A percentile compares a stretch with the other conserved stretches of the same genome.
Evolutionary conservation across 139 green algal species (phyloP).

Genomic region (Chlamydomonas schloesseri): DNA sequence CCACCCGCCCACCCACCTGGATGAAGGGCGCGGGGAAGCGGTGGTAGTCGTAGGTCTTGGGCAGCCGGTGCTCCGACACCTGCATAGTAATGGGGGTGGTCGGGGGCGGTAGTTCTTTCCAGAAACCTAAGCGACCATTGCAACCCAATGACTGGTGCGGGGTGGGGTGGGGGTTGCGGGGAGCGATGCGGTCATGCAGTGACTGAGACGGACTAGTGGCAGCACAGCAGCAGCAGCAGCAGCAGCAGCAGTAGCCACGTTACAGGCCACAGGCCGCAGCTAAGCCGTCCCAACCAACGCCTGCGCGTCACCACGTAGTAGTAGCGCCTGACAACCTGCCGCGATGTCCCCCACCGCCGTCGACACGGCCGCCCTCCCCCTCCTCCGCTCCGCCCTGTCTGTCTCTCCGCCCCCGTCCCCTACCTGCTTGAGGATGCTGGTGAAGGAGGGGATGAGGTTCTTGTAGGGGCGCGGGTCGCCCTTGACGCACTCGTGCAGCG

Average conservation of each 20-base stretch:
- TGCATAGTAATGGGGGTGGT: slow-evolving; percentile 30
- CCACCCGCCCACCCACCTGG: slow-evolving; percentile 72
- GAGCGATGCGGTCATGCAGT: no score
- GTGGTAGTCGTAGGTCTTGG: slow-evolving; percentile 96
- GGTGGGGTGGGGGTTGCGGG: no score
- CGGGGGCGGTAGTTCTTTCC: no score
- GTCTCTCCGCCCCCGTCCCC: neutral
- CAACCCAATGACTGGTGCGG: neutral
- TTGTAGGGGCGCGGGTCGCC: slow-evolving; percentile 79
- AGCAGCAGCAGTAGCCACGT: no score
- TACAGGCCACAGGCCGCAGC: no score
- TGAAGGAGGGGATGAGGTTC: slow-evolving; percentile 92
- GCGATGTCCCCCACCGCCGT: no score
- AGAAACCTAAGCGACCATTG: no score
- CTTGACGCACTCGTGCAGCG: slow-evolving; percentile 82
- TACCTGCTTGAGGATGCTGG: slow-evolving; percentile 96
- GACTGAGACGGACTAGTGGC: no score
- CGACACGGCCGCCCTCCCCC: neutral
- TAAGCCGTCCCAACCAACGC: no score
- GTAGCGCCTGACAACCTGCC: no score
- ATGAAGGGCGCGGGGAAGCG: slow-evolving; percentile 96
- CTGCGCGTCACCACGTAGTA: no score
- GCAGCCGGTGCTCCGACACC: slow-evolving; percentile 90
- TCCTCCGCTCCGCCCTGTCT: neutral
- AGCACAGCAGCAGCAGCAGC: no score